phyloP scores from a whole-genome alignment of 768 basidiomycete genomes.

The Boletus rubescentipes region DNA sequence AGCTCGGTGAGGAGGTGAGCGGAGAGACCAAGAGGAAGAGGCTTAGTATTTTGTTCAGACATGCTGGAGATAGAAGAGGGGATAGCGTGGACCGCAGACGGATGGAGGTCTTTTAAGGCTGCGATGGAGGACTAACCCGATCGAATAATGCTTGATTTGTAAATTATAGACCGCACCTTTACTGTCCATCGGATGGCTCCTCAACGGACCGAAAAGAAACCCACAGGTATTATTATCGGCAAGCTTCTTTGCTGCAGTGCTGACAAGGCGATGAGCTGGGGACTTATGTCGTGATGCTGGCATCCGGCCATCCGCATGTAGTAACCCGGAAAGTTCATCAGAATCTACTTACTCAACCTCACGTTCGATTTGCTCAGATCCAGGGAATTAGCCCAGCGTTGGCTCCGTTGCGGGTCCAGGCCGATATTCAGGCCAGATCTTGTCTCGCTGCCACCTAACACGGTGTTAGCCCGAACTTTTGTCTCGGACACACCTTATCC shows the following conservation, averaged over 20 bases:
- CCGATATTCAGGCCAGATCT: neutral
- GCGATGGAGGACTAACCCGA: neutral
- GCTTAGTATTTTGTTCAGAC: constrained; percentile 2
- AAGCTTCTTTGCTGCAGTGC: constrained; percentile 1
- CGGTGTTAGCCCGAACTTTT: neutral
- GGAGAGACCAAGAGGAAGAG: constrained; percentile 5
- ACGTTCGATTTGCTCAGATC: neutral
- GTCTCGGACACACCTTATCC: neutral
- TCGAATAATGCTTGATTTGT: constrained; percentile 13
- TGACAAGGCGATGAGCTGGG: constrained; percentile 13
- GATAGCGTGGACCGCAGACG: constrained; percentile 5
- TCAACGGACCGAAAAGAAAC: neutral
- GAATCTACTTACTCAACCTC: constrained; percentile 1
- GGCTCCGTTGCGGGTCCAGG: too few relatives aligned
- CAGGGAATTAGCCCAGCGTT: neutral
- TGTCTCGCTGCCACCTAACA: neutral
- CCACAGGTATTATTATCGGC: neutral
- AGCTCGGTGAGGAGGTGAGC: constrained; percentile 46
- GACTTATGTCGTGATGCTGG: constrained; percentile 2
- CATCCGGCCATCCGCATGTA: constrained; percentile 5
- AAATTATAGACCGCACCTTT: constrained; percentile 7
- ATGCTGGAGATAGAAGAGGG: constrained; percentile 15
- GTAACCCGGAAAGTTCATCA: constrained; percentile 9
- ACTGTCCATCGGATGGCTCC: neutral
- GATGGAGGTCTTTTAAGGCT: constrained; percentile 16